These are phyloP conservation scores for Ascochyta pisi DNA, from an alignment of 2,329 filamentous ascomycete genomes.

Conservation along the genomic window DNA sequence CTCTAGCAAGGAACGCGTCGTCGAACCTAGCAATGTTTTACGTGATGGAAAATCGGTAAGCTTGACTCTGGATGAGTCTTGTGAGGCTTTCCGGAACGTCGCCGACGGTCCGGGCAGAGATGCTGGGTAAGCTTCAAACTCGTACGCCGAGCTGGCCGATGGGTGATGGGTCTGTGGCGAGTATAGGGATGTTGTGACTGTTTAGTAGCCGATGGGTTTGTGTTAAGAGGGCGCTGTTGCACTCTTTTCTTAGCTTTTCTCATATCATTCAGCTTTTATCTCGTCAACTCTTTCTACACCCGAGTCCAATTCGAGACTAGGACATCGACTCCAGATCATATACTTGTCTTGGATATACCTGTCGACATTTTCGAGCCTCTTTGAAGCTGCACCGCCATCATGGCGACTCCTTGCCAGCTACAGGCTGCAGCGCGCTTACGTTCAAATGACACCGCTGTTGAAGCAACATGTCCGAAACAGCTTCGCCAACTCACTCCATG, in stretches of 20 bases:
- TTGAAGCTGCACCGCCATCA: neutral
- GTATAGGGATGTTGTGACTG: constrained; percentile 8
- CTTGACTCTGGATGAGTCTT: constrained; percentile 1
- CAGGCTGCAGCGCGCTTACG: constrained; percentile 5
- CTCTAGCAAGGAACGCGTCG: constrained; percentile 1
- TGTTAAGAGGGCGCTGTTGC: neutral
- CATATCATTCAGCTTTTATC: too few relatives aligned
- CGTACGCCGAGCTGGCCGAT: constrained; percentile 14
- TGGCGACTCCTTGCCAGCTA: constrained; percentile 10
- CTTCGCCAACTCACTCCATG: constrained; percentile 15
- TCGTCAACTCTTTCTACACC: neutral
- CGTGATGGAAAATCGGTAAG: constrained; percentile 2
- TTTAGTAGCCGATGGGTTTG: neutral
- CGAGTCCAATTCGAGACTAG: neutral
- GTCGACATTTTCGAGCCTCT: neutral
- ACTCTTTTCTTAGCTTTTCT: neutral
- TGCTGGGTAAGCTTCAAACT: constrained; percentile 4
- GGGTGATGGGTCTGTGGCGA: constrained; percentile 6
- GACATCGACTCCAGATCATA: neutral
- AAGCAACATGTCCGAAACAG: constrained; percentile 6
- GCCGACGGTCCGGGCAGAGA: constrained; percentile 13
- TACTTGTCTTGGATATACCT: neutral
- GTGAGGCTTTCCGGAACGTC: constrained; percentile 14
- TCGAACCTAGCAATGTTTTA: constrained; percentile 2
- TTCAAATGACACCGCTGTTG: constrained; percentile 12